A percentile compares a stretch with the other conserved stretches of the same genome.
Conservation (phyloP, 306 rosid species). For the Quercus glauca region DNA sequence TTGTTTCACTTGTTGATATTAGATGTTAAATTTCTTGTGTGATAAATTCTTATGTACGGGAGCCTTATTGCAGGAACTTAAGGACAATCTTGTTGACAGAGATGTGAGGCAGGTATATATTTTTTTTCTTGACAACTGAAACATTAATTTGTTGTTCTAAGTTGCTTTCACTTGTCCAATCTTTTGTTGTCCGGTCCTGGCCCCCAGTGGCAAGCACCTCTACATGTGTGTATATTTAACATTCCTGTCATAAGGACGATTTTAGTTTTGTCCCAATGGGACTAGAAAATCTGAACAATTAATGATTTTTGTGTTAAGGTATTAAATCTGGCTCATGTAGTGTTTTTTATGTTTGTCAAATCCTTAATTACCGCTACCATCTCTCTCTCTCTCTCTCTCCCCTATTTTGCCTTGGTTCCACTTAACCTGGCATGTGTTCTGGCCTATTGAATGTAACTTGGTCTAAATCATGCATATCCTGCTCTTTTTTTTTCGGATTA, state of each 20-base stretch:
- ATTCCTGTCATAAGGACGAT: background rate
- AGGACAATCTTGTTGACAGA: conserved; percentile 43
- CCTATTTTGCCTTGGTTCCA: background rate
- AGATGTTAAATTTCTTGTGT: conserved; percentile 2
- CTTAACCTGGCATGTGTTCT: background rate
- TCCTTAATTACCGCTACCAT: background rate
- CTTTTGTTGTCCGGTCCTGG: background rate
- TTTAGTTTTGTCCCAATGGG: background rate
- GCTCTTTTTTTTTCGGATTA: background rate
- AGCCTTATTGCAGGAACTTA: conserved; percentile 51
- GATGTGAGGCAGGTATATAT: conserved; percentile 80
- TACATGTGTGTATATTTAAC: background rate
- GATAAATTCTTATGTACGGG: conserved; percentile 31
- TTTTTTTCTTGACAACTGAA: background rate
- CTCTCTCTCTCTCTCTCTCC: background rate
- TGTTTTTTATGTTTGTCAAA: background rate
- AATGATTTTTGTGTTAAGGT: background rate
- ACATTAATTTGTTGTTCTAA: background rate
- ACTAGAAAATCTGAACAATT: background rate
- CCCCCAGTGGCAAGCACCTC: background rate
- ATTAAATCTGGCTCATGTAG: background rate
- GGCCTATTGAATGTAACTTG: background rate
- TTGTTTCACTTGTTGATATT: conserved; percentile 1
- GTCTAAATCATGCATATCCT: background rate
- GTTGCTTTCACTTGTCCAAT: background rate